phyloP scores from a whole-genome alignment of 2,329 filamentous ascomycete species.

The Ophiostoma angusticollis region DNA sequence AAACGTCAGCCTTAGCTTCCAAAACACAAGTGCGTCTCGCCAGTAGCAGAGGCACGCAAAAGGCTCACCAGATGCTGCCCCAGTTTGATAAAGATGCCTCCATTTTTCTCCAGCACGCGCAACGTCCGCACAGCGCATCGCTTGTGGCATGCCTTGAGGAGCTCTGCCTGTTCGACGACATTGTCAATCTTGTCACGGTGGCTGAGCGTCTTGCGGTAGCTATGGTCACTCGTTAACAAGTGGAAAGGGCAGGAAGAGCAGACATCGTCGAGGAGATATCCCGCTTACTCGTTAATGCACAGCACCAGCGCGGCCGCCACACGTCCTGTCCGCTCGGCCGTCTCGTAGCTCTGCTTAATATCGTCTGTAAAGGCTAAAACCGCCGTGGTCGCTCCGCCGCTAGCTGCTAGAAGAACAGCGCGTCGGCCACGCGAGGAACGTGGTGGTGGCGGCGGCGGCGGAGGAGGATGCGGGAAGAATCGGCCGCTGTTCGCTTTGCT shows the following conservation, averaged over 20 bases:
- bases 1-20: slow-evolving; percentile 13
- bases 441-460: neutral
- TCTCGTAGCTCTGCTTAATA: slow-evolving; percentile 62
- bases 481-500: neutral
- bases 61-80: slow-evolving; percentile 72
- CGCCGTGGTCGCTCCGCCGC: slow-evolving; percentile 32
- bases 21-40: neutral
- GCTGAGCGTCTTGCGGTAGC: slow-evolving; percentile 79
- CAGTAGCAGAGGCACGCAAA: neutral
- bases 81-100: slow-evolving; percentile 96
- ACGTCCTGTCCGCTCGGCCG: slow-evolving; percentile 63
- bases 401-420: slow-evolving; percentile 35
- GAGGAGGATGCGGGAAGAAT: neutral
- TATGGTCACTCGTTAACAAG: slow-evolving; percentile 24
- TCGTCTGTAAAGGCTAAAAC: slow-evolving; percentile 49
- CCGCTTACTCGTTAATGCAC: slow-evolving; percentile 82
- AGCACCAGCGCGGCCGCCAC: slow-evolving; percentile 63
- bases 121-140: slow-evolving; percentile 83
- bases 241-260: too few relatives aligned
- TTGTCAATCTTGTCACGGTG: slow-evolving; percentile 48
- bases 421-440: slow-evolving; percentile 13
- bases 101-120: slow-evolving; percentile 82
- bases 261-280: too few relatives aligned
- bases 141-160: slow-evolving; percentile 75
- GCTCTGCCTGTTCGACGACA: slow-evolving; percentile 48